These are phyloP conservation scores for Lipomyces anomalus DNA, from an alignment of 805 yeast genomes.

Conservation along the genomic window DNA sequence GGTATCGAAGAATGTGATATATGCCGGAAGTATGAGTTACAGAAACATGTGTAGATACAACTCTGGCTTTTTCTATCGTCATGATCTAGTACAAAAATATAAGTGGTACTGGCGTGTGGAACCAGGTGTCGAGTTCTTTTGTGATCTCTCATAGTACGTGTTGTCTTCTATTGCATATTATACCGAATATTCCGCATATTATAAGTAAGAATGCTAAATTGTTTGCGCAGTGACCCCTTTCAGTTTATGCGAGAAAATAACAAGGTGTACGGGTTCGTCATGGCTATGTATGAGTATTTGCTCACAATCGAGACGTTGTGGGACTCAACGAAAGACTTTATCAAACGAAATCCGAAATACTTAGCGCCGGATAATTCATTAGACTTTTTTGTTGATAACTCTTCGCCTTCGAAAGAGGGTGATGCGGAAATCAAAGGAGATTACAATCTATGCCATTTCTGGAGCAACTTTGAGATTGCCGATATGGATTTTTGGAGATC, in stretches of 20 bases:
- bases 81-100: slow-evolving; percentile 61
- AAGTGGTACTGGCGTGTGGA: slow-evolving; percentile 95
- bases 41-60: slow-evolving; percentile 96
- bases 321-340: slow-evolving; percentile 62
- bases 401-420: slow-evolving; percentile 40
- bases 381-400: slow-evolving; percentile 50
- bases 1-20: slow-evolving; percentile 46
- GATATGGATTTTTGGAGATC: slow-evolving; percentile 67
- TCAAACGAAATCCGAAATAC: slow-evolving; percentile 52
- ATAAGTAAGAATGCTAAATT: no score
- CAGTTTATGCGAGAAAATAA: slow-evolving; percentile 65
- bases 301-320: slow-evolving; percentile 84
- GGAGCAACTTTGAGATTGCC: slow-evolving; percentile 84
- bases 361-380: slow-evolving; percentile 60
- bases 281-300: slow-evolving; percentile 72
- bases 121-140: slow-evolving; percentile 81
- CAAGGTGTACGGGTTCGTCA: slow-evolving; percentile 83
- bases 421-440: slow-evolving; percentile 50
- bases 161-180: background rate
- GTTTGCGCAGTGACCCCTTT: slow-evolving; percentile 74
- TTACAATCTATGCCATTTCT: slow-evolving; percentile 79
- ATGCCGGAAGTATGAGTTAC: slow-evolving; percentile 62
- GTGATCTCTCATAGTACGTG: slow-evolving; percentile 47
- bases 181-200: no score
- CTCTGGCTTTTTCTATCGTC: slow-evolving; percentile 83